Evolutionary conservation across 2,329 filamentous ascomycete species (phyloP).

Genomic region (Monosporascus cannonballus): DNA sequence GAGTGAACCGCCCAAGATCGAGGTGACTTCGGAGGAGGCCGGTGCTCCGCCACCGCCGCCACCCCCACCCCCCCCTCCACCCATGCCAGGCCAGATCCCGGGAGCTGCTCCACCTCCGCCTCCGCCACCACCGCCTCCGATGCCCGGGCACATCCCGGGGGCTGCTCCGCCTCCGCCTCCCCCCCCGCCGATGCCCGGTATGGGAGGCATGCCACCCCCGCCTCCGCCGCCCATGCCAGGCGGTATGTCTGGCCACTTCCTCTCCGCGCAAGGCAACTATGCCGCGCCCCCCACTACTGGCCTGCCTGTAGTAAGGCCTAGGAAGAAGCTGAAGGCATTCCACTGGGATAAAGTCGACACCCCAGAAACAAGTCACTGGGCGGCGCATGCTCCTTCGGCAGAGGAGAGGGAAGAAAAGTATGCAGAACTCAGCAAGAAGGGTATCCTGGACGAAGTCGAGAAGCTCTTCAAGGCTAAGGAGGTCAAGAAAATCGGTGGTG

Average conservation of each 20-base stretch:
- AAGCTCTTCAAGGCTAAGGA: constrained; percentile 97
- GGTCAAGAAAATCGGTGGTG: constrained; percentile 76
- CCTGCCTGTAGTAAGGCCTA: constrained; percentile 77
- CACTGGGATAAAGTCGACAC: constrained; percentile 99
- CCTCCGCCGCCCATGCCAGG: constrained; percentile 62
- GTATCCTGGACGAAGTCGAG: constrained; percentile 95
- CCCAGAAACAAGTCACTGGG: constrained; percentile 89
- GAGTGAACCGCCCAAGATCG: constrained; percentile 51
- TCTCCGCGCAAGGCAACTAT: constrained; percentile 57
- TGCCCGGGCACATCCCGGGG: constrained; percentile 27
- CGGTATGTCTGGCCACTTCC: constrained; percentile 68
- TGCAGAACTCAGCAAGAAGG: constrained; percentile 83
- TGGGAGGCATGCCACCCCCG: constrained; percentile 33
- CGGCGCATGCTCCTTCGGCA: constrained; percentile 74
- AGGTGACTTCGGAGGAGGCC: constrained; percentile 40
- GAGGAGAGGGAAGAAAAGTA: constrained; percentile 95
- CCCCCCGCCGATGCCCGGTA: constrained; percentile 43
- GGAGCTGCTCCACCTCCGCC: constrained; percentile 30
- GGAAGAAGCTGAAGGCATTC: constrained; percentile 98
- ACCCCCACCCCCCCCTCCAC: constrained; percentile 28
- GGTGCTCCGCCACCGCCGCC: constrained; percentile 29
- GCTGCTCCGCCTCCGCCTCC: constrained; percentile 33
- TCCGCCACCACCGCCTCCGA: constrained; percentile 29
- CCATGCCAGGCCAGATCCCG: constrained; percentile 19
- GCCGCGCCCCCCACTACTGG: constrained; percentile 53